A percentile compares a stretch with the other conserved stretches of the same genome.
phyloP scores from a whole-genome alignment of 345 rosid species.

The Aquilaria malaccensis region DNA sequence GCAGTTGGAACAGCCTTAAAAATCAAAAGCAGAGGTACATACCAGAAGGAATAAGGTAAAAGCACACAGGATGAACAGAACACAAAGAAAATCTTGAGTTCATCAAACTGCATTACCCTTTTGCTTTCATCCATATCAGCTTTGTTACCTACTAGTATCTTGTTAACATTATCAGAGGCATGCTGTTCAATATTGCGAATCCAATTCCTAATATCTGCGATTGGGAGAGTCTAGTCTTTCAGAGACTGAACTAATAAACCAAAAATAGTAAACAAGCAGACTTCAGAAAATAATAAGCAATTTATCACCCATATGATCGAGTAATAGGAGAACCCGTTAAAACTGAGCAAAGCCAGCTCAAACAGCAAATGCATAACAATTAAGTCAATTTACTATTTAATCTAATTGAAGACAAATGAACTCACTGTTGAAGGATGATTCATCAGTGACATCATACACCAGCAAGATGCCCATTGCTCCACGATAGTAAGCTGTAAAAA shows the following conservation, averaged over 20 bases:
- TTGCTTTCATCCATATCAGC: conserved; percentile 99
- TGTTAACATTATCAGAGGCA: conserved; percentile 97
- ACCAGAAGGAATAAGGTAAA: no score
- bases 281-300: no score
- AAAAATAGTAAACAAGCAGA: no score
- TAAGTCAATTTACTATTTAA: no score
- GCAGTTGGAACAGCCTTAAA: conserved; percentile 67
- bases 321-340: no score
- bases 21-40: conserved; percentile 15
- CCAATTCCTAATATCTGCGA: conserved; percentile 91
- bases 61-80: no score
- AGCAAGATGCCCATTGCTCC: conserved; percentile 87
- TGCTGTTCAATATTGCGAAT: conserved; percentile 97
- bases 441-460: conserved; percentile 79
- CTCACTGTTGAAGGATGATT: conserved; percentile 74
- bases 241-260: no score
- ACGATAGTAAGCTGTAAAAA: conserved; percentile 57
- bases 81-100: no score
- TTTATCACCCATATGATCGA: no score
- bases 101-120: conserved; percentile 28
- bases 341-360: no score
- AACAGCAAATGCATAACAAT: no score
- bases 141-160: conserved; percentile 91
- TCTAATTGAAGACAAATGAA: no score
- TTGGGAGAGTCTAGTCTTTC: not conserved